Percentiles rank a stretch among this genome's conserved stretches.
Evolutionary conservation across 139 green algal genomes (phyloP).

Genomic region (Chara braunii): DNA sequence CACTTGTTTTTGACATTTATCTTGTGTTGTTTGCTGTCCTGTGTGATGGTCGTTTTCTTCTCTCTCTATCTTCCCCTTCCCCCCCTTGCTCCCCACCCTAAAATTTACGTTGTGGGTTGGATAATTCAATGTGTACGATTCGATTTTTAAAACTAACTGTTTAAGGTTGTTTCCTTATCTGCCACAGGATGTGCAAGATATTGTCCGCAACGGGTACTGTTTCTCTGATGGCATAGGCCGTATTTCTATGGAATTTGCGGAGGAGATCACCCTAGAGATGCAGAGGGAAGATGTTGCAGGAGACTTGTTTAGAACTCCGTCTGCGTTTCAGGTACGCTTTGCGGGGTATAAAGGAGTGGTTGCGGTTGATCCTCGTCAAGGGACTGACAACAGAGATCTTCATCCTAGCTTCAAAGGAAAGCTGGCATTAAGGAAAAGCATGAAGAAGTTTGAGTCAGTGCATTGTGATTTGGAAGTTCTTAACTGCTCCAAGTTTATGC

Average conservation of each 20-base stretch:
- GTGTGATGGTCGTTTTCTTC: too few species aligned
- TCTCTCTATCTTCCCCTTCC: too few species aligned
- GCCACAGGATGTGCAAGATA: constrained; percentile 42
- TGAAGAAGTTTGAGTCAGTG: constrained; percentile 47
- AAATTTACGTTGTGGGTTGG: too few species aligned
- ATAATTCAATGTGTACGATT: too few species aligned
- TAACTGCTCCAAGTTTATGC: constrained; percentile 18
- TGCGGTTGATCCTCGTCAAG: background rate
- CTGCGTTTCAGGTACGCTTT: constrained; percentile 39
- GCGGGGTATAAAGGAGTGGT: constrained; percentile 44
- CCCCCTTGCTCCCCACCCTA: too few species aligned
- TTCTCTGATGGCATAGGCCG: constrained; percentile 50
- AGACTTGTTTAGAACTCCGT: constrained; percentile 10
- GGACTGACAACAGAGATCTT: background rate
- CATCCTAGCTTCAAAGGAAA: background rate
- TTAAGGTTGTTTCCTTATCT: too few species aligned
- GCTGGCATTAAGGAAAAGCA: constrained; percentile 8
- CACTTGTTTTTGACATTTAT: too few species aligned
- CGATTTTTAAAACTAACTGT: too few species aligned
- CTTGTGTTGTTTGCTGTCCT: too few species aligned
- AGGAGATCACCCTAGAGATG: constrained; percentile 2
- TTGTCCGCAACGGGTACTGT: constrained; percentile 33
- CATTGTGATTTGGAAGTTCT: constrained; percentile 40
- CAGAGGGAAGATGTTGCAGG: too few species aligned
- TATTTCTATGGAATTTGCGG: constrained; percentile 34